A percentile compares a stretch with the other conserved stretches of the same genome.
Conservation (phyloP, 2,329 filamentous ascomycete species). For the Botrytis paeoniae region DNA sequence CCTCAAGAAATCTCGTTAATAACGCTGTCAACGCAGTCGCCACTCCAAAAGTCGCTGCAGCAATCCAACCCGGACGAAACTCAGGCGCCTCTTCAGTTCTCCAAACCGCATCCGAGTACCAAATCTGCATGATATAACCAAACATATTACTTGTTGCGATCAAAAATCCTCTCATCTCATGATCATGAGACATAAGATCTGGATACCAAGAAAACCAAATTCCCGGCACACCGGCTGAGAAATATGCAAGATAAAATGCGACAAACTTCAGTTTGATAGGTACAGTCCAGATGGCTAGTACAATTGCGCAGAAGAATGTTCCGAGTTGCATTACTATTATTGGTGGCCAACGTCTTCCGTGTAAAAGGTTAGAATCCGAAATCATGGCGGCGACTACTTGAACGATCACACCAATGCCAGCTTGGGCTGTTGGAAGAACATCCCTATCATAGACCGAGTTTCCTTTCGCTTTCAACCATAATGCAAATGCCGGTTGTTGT, state of each 20-base stretch:
- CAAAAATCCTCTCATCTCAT: conserved; percentile 30
- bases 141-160: conserved; percentile 29
- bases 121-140: conserved; percentile 30
- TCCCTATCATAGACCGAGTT: conserved; percentile 28
- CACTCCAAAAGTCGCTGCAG: conserved; percentile 19
- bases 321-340: conserved; percentile 30
- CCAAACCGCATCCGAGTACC: conserved; percentile 31
- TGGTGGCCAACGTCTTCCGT: conserved; percentile 31
- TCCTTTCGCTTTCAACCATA: conserved; percentile 28
- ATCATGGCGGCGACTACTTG: conserved; percentile 31
- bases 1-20: conserved; percentile 16
- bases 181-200: conserved; percentile 26
- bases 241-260: conserved; percentile 23
- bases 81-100: conserved; percentile 28
- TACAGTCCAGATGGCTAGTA: conserved; percentile 26
- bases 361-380: conserved; percentile 29
- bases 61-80: conserved; percentile 28
- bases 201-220: conserved; percentile 26
- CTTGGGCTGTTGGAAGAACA: conserved; percentile 29
- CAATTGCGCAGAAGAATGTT: conserved; percentile 33
- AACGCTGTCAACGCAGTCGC: neutral
- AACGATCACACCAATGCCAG: conserved; percentile 25
- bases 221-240: conserved; percentile 23
- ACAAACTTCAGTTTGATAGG: conserved; percentile 17
- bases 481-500: conserved; percentile 28